phyloP scores from a whole-genome alignment of 805 yeast genomes.

The Wickerhamomyces rabaulensis region DNA sequence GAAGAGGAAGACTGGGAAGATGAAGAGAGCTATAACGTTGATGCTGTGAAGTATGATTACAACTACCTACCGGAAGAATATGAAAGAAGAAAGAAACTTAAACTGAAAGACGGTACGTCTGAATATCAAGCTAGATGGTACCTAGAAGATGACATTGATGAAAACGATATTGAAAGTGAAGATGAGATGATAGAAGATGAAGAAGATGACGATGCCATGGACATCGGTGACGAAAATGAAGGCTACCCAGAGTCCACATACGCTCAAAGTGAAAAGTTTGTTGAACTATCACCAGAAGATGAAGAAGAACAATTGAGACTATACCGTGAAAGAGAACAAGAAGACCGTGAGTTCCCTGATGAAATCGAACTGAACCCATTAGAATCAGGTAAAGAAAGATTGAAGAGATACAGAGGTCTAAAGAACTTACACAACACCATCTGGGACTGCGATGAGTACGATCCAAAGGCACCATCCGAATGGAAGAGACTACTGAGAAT shows the following conservation, averaged over 20 bases:
- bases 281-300: conserved; percentile 75
- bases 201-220: conserved; percentile 19
- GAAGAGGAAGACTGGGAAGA: conserved; percentile 36
- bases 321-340: conserved; percentile 66
- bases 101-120: conserved; percentile 70
- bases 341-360: conserved; percentile 92
- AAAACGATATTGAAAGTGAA: conserved; percentile 23
- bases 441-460: conserved; percentile 87
- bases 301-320: conserved; percentile 71
- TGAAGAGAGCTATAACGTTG: conserved; percentile 27
- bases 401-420: conserved; percentile 80
- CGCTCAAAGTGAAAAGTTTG: conserved; percentile 51
- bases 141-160: conserved; percentile 44
- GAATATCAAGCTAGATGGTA: conserved; percentile 80
- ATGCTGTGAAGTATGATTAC: conserved; percentile 32
- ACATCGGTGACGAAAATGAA: conserved; percentile 26
- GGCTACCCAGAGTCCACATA: conserved; percentile 25
- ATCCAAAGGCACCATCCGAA: conserved; percentile 66
- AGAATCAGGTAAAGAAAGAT: conserved; percentile 69
- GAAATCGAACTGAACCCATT: conserved; percentile 81
- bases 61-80: conserved; percentile 32
- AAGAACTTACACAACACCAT: conserved; percentile 72
- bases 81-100: conserved; percentile 30
- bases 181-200: conserved; percentile 13
- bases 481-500: conserved; percentile 75